Conservation (phyloP, 441 rosid species). For the Populus tomentosa region DNA sequence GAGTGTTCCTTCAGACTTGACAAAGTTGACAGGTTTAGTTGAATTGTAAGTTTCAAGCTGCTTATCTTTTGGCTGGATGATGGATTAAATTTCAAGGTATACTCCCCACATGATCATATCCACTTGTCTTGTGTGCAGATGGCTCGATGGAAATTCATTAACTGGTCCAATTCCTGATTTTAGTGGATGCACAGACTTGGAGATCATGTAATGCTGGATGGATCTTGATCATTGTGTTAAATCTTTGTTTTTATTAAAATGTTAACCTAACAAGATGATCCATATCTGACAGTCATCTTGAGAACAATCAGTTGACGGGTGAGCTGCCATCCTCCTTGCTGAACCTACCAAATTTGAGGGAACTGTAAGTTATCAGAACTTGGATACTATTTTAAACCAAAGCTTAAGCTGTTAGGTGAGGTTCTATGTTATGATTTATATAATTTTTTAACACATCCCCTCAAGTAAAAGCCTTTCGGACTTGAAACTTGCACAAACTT, state of each 20-base stretch:
- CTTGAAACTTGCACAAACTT: too few relatives aligned
- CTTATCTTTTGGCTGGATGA: too few relatives aligned
- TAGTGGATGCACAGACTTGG: constrained; percentile 54
- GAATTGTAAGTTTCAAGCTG: too few relatives aligned
- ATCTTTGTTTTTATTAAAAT: constrained; percentile 5
- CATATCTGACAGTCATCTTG: constrained; percentile 63
- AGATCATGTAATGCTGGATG: constrained; percentile 59
- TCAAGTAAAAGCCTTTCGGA: too few relatives aligned
- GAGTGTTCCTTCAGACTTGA: too few relatives aligned
- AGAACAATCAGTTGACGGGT: constrained; percentile 82
- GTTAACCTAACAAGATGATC: constrained; percentile 21
- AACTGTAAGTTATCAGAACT: constrained; percentile 72
- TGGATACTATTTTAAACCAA: background rate
- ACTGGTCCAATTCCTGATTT: constrained; percentile 86
- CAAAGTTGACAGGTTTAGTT: too few relatives aligned
- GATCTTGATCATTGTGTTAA: constrained; percentile 9
- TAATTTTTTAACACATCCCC: too few relatives aligned
- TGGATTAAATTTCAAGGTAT: background rate
- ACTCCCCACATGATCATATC: background rate
- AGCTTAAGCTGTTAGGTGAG: background rate
- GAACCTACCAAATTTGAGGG: constrained; percentile 73
- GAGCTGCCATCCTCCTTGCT: constrained; percentile 62
- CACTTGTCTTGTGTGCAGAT: constrained; percentile 36
- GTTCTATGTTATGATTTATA: background rate
- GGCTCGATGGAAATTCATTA: constrained; percentile 86